Base-by-base conservation (phyloP, 2,329 filamentous ascomycete genomes). In the Phialemonium atrogriseum region DNA sequence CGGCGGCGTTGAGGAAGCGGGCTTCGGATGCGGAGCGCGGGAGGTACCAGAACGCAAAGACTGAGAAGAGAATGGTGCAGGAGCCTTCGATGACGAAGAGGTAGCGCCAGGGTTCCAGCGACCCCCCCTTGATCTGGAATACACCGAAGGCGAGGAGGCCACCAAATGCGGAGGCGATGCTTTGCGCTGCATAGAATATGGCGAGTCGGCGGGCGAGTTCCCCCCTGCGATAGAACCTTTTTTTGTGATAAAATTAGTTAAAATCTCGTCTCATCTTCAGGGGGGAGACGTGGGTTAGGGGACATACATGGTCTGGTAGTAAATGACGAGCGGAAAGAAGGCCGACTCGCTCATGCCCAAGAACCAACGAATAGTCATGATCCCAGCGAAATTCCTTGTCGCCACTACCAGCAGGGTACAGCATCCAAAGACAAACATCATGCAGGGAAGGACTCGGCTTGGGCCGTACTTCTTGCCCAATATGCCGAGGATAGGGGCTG, bases 181-280 rank as follows among this genome's bases (percentile, higher is more conserved):
- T 83, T 15, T 72, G 77, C 0, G 81, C 81, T 0, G 81, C 83
- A 44, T 87, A 88, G 60, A 86, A 86, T 40, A 85, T 58, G 30
- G 80, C 80, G 2, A 82, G 60, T 2, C 78, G 67, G 11, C 76
- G 60, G 7, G 77, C 77, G 3, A 82, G 64, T 48, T 82, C 78
- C 14, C 70, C 72, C 32, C 77, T 65, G 9, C 74, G 70, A 49
- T 82, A 83, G 50, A 81, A 81, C 4, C 62, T 69, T 5, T 62
- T 66, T 23, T 65, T 50, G 36, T 21, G 4, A 14, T 14, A 18
- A 12, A 27, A 7, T 24, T 17, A 51, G 54, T 55, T 49, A 4
- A 10, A 7, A 7, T n/a, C 23, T 13, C 5, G 11, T 10, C 23
- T 5, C 11, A n/a, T n/a, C 11, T 7, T n/a, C n/a, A n/a, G n/a